Evolutionary conservation across 1,284 basidiomycete species (phyloP).

Genomic region (Trichosporon sp.): DNA sequence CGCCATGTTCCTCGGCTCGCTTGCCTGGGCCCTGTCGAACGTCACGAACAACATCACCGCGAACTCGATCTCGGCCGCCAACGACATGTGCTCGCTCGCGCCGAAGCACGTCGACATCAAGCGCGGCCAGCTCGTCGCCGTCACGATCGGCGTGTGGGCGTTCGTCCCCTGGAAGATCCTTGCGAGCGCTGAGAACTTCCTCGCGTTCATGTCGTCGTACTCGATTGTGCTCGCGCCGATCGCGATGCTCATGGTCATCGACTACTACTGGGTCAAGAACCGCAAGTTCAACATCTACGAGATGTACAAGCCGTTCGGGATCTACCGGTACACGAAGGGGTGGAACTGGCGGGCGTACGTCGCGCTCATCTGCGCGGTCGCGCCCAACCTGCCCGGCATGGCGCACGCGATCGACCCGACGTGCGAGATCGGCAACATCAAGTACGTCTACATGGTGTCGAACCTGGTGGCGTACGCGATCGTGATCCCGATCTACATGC

Average conservation of each 20-base stretch:
- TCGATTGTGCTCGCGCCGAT: constrained; percentile 44
- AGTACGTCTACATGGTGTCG: constrained; percentile 50
- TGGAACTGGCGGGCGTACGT: constrained; percentile 64
- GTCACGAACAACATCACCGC: constrained; percentile 65
- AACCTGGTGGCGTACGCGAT: constrained; percentile 39
- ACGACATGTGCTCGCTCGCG: constrained; percentile 62
- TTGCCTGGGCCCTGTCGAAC: constrained; percentile 63
- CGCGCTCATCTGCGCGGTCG: constrained; percentile 60
- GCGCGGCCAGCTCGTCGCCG: constrained; percentile 67
- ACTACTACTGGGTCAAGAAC: constrained; percentile 38
- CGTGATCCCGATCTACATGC: constrained; percentile 61
- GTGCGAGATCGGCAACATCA: constrained; percentile 60
- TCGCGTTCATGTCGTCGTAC: constrained; percentile 44
- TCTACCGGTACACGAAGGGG: constrained; percentile 48
- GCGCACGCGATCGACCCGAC: constrained; percentile 44
- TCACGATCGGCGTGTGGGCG: constrained; percentile 64
- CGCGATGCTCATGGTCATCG: constrained; percentile 35
- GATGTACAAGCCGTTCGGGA: constrained; percentile 34
- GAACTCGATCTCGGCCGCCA: constrained; percentile 68
- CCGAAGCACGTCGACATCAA: constrained; percentile 65
- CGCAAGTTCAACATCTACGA: constrained; percentile 37
- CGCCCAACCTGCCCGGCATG: constrained; percentile 68
- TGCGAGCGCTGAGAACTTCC: constrained; percentile 24
- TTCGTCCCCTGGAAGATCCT: constrained; percentile 45
- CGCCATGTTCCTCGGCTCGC: constrained; percentile 69